Percentiles rank a stretch among this genome's conserved stretches.
These are phyloP conservation scores for Trichosanthes truncata DNA, from an alignment of 306 rosid genomes.

Conservation along the genomic window DNA sequence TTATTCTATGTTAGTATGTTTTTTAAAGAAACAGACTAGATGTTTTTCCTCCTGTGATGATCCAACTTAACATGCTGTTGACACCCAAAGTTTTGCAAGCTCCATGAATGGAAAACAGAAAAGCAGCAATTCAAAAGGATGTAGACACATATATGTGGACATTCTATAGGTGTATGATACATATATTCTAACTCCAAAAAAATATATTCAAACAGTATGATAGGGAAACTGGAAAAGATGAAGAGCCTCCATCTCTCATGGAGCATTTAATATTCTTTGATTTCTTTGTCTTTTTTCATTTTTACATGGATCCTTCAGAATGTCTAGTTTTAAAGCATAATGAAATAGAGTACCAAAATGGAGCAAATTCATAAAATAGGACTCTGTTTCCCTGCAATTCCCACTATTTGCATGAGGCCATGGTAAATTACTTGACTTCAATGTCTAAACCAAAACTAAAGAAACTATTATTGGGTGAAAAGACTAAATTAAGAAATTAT, in stretches of 20 bases:
- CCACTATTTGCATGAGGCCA: neutral
- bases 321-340: neutral
- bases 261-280: neutral
- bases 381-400: neutral
- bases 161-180: neutral
- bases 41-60: neutral
- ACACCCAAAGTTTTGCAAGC: neutral
- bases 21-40: too few relatives aligned
- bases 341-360: neutral
- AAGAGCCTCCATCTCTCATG: neutral
- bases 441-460: neutral
- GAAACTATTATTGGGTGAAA: neutral
- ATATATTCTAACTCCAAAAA: neutral
- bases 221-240: neutral
- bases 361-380: neutral
- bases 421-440: neutral
- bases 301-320: neutral
- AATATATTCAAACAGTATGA: neutral
- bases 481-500: neutral
- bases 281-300: neutral
- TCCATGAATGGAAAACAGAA: neutral
- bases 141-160: neutral
- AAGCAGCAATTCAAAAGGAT: neutral
- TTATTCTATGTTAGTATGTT: neutral
- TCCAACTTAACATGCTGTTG: neutral